Base-by-base conservation (phyloP, 73 alveolate species). In the Paramecium octaurelia region DNA sequence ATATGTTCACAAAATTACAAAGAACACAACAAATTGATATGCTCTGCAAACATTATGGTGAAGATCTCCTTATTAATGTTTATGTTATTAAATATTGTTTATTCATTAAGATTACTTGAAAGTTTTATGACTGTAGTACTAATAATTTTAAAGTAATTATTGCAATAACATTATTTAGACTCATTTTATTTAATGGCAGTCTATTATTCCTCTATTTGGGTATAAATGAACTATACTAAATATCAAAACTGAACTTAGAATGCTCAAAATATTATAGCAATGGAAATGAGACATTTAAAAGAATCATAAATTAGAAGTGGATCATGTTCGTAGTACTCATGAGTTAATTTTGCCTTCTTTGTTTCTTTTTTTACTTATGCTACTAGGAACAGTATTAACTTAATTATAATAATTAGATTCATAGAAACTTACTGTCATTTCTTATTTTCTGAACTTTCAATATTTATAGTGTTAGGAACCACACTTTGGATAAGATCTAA, bases 281-380 rank as follows among this genome's bases (percentile, higher is more conserved):
- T 80, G 91, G 91, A 18, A 80, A 80, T 80, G 91, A 80, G 54
- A 80, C 91, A 43, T 80, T 80, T 80, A 80, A 48, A 20, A 80
- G 91, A 46, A 27, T 80, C 6, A 27, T 46, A 14, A 31, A 44
- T 11, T 48, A 80, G 58, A 80, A 80, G n/a, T 80, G 46, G 43
- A 24, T 80, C 6, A 80, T 80, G 73, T 23, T 42, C 8, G 14
- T 80, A 3, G 46, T 80, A 24, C 44, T 80, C 5, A 31, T 80
- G 46, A 31, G 35, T 24, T 24, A 80, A 43, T 73, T 73, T 36
- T 36, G 57, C 7, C 40, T 73, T 34, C 24, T 73, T 6, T 73
- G 40, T 73, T 73, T 73, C 36, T 73, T 34, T 12, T 68, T 68
- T 16, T 68, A 68, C 9, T 68, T 68, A 20, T 68, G 46, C 29